Conservation (phyloP, 2,329 filamentous ascomycete species). For the Trichoderma polysporum region DNA sequence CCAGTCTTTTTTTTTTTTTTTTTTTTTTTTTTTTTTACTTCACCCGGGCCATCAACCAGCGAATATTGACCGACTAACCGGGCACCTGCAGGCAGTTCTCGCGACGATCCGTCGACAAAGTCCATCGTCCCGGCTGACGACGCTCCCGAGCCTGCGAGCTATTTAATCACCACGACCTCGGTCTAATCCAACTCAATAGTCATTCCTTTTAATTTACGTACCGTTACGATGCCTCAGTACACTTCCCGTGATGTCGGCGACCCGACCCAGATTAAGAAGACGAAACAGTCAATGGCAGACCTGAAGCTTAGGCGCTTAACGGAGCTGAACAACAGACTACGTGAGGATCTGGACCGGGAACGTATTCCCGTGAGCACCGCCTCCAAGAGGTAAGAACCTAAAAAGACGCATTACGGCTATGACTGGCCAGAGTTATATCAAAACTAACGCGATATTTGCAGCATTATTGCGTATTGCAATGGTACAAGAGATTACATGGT, state of each 20-base stretch:
- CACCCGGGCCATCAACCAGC: background rate
- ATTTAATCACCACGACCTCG: slow-evolving; percentile 21
- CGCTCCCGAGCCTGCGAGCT: slow-evolving; percentile 2
- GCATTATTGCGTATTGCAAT: slow-evolving; percentile 97
- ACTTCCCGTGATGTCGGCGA: slow-evolving; percentile 67
- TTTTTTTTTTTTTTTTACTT: background rate
- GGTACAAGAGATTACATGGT: slow-evolving; percentile 99
- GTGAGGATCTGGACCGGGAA: slow-evolving; percentile 93
- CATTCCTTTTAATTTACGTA: slow-evolving; percentile 12
- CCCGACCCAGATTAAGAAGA: slow-evolving; percentile 74
- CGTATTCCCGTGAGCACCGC: slow-evolving; percentile 95
- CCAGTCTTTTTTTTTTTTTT: no score
- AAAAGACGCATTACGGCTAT: background rate
- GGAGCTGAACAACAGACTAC: slow-evolving; percentile 92
- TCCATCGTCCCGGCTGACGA: slow-evolving; percentile 14
- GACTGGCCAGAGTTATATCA: background rate
- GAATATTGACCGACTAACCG: background rate
- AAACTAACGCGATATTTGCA: slow-evolving; percentile 40
- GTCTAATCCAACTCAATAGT: slow-evolving; percentile 20
- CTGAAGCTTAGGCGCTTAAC: slow-evolving; percentile 94
- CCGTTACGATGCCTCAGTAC: slow-evolving; percentile 61
- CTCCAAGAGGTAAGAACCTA: slow-evolving; percentile 69
- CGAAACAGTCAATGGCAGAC: slow-evolving; percentile 99
- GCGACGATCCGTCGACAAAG: slow-evolving; percentile 12
- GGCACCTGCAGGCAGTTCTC: slow-evolving; percentile 19